phyloP scores from a whole-genome alignment of 2,329 filamentous ascomycete species.

The Thielaviopsis musarum region DNA sequence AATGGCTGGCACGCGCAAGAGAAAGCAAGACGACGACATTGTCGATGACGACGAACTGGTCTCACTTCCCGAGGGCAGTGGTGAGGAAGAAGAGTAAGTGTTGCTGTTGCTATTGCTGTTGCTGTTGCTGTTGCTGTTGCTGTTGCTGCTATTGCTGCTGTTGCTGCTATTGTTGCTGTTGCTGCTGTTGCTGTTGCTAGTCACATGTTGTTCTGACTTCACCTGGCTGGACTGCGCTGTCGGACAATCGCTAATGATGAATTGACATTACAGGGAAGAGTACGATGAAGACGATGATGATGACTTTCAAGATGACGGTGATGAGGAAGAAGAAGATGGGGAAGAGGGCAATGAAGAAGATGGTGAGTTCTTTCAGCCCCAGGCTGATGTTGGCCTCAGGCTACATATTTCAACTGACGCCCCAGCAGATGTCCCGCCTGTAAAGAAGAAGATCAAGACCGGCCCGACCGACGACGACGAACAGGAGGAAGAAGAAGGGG shows the following conservation, averaged over 20 bases:
- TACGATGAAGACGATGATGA: conserved; percentile 4
- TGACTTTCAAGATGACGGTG: conserved; percentile 24
- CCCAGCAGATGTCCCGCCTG: conserved; percentile 25
- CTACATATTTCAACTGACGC: neutral
- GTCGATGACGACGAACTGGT: conserved; percentile 32
- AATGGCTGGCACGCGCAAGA: conserved; percentile 32
- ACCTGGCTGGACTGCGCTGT: neutral
- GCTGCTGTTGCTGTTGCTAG: neutral
- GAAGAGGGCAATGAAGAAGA: conserved; percentile 18
- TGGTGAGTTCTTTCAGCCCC: neutral
- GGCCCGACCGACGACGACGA: conserved; percentile 18
- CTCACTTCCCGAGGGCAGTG: conserved; percentile 31
- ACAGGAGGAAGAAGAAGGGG: conserved; percentile 18
- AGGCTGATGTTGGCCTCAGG: too few species aligned
- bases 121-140: neutral
- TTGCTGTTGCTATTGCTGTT: neutral
- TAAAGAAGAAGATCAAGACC: conserved; percentile 38
- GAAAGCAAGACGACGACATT: conserved; percentile 31
- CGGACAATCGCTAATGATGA: neutral
- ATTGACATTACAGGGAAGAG: neutral
- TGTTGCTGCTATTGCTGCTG: neutral
- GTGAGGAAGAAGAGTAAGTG: conserved; percentile 34
- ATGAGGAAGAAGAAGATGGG: conserved; percentile 21
- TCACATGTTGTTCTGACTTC: too few species aligned
- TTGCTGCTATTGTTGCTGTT: neutral